Conservation (phyloP, 345 rosid species). For the Lepidium aucheri region DNA sequence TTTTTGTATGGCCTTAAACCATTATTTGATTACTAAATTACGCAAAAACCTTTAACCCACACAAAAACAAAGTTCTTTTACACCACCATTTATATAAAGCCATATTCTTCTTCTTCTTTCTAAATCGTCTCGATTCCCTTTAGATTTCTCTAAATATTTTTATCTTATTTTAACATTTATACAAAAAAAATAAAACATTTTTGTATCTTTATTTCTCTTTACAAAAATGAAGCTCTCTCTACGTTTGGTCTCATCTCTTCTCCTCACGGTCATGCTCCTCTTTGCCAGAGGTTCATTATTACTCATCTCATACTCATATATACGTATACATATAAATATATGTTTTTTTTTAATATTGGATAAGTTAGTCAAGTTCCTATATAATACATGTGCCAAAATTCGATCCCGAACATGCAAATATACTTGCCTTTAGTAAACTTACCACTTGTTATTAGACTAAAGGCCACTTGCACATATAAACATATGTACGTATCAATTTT, state of each 20-base stretch:
- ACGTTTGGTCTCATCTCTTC: slow-evolving; percentile 22
- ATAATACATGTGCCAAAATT: too few species aligned
- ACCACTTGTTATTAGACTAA: too few species aligned
- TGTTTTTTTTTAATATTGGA: too few species aligned
- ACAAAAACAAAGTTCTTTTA: background rate
- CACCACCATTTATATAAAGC: background rate
- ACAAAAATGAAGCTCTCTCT: slow-evolving; percentile 19
- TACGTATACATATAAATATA: too few species aligned
- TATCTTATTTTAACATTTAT: background rate
- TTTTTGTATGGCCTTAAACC: slow-evolving; percentile 7
- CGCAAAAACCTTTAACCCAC: background rate
- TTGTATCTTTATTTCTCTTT: background rate
- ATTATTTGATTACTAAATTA: background rate
- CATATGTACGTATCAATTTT: too few species aligned
- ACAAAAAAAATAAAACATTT: too few species aligned
- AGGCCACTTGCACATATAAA: too few species aligned
- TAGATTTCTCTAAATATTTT: background rate
- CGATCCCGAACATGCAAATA: too few species aligned
- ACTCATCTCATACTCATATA: background rate
- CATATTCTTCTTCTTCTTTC: background rate
- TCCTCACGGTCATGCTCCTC: slow-evolving; percentile 21
- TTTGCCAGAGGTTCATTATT: slow-evolving; percentile 16
- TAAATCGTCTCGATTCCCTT: background rate
- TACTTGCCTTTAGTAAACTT: too few species aligned
- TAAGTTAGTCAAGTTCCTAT: too few species aligned